A percentile compares a stretch with the other conserved stretches of the same genome.
Conservation (phyloP, 2,329 filamentous ascomycete species). For the Sporothrix inflata region DNA sequence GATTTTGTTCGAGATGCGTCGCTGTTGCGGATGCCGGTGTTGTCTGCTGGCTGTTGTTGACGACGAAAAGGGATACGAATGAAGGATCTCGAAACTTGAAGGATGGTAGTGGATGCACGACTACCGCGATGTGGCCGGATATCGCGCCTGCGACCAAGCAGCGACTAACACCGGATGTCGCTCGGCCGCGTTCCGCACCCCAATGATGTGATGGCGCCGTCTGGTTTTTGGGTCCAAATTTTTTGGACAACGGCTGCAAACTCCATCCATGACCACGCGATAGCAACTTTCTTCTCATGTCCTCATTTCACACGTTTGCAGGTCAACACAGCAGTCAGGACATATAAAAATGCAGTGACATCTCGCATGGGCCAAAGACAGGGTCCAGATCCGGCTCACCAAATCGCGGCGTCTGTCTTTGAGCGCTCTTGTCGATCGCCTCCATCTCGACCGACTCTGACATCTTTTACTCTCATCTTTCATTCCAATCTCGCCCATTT, state of each 20-base stretch:
- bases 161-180: constrained; percentile 26
- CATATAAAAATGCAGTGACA: constrained; percentile 22
- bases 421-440: background rate
- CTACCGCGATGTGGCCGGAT: constrained; percentile 2
- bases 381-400: background rate
- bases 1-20: background rate
- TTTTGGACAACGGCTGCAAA: background rate
- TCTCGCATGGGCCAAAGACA: constrained; percentile 14
- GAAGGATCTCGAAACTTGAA: background rate
- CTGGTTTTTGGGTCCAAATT: constrained; percentile 2
- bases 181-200: constrained; percentile 2
- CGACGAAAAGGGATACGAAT: background rate
- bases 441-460: background rate
- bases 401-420: background rate
- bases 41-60: background rate
- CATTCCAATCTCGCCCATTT: background rate
- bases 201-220: constrained; percentile 22
- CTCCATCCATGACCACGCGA: background rate
- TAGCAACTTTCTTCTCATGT: constrained; percentile 5
- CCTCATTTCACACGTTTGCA: background rate
- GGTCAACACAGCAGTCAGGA: background rate
- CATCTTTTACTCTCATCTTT: background rate
- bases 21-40: background rate
- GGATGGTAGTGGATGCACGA: background rate
- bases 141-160: background rate